A percentile compares a stretch with the other conserved stretches of the same genome.
These are phyloP conservation scores for Erythrobasidium hasegawianum DNA, from an alignment of 1,284 basidiomycete species.

Conservation along the genomic window DNA sequence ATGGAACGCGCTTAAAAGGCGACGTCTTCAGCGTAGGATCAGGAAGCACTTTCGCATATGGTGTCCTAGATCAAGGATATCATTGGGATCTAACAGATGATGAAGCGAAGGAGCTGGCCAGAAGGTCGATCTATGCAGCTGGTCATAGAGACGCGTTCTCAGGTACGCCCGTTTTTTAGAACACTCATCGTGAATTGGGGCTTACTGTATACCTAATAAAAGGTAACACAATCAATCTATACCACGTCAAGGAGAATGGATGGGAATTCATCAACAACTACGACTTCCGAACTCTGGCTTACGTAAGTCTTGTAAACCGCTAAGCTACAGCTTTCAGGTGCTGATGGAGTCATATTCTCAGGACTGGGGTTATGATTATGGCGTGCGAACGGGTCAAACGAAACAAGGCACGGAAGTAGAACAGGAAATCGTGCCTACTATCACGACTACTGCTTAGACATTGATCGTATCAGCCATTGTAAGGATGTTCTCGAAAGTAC, in stretches of 20 bases:
- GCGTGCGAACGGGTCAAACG: constrained; percentile 20
- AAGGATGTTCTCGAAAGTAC: not conserved
- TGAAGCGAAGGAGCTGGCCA: constrained; percentile 90
- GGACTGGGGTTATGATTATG: constrained; percentile 32
- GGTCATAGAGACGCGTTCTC: constrained; percentile 98
- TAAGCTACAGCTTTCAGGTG: not conserved
- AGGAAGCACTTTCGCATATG: constrained; percentile 96
- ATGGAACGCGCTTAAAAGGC: constrained; percentile 91
- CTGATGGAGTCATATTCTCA: not conserved
- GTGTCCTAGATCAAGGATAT: constrained; percentile 81
- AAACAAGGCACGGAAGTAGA: constrained; percentile 24
- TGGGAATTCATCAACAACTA: constrained; percentile 52
- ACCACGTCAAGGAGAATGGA: constrained; percentile 89
- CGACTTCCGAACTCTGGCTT: constrained; percentile 43
- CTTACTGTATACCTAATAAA: constrained; percentile 72
- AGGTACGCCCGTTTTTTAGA: no score
- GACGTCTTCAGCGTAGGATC: constrained; percentile 98
- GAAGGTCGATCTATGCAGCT: constrained; percentile 93
- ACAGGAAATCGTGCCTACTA: constrained; percentile 10
- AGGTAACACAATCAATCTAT: constrained; percentile 83
- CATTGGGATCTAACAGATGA: constrained; percentile 88
- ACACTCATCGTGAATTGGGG: no score
- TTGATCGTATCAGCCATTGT: no score
- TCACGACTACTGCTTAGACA: constrained; percentile 20
- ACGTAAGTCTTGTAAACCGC: constrained; percentile 29